Conservation (phyloP, 2,329 filamentous ascomycete species). For the Verticillium dahliae region DNA sequence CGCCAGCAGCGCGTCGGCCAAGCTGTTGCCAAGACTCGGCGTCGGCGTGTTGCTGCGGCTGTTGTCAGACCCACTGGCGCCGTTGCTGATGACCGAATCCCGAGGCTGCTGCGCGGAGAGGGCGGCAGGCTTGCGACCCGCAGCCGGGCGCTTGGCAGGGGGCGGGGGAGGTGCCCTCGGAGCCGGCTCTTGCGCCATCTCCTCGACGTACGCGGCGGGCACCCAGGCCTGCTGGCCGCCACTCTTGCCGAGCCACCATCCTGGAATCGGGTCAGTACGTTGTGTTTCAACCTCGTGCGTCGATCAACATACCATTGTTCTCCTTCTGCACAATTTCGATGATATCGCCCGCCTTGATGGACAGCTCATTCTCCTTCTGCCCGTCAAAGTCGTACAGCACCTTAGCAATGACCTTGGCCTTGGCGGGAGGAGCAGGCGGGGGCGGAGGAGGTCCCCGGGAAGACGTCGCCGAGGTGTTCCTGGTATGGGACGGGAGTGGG, state of each 20-base stretch:
- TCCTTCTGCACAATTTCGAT: slow-evolving; percentile 92
- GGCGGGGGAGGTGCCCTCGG: slow-evolving; percentile 62
- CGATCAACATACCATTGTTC: slow-evolving; percentile 66
- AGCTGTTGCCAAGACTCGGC: slow-evolving; percentile 63
- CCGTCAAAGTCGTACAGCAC: slow-evolving; percentile 89
- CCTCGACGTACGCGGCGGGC: slow-evolving; percentile 89
- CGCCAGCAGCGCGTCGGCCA: slow-evolving; percentile 73
- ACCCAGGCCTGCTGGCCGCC: slow-evolving; percentile 76
- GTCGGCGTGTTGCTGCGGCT: slow-evolving; percentile 68
- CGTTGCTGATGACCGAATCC: slow-evolving; percentile 63
- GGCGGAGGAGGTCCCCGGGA: slow-evolving; percentile 51
- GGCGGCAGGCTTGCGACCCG: slow-evolving; percentile 63
- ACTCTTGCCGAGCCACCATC: slow-evolving; percentile 93
- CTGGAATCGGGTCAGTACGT: slow-evolving; percentile 41
- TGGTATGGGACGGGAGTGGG: slow-evolving; percentile 9
- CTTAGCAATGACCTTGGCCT: slow-evolving; percentile 73
- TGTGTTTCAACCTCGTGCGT: neutral
- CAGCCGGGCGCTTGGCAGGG: slow-evolving; percentile 74
- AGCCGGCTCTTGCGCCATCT: slow-evolving; percentile 60
- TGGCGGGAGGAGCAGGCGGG: slow-evolving; percentile 56
- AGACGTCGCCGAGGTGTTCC: slow-evolving; percentile 8
- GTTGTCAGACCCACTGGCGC: slow-evolving; percentile 46
- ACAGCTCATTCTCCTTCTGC: slow-evolving; percentile 78
- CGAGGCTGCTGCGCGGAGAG: slow-evolving; percentile 50
- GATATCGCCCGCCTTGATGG: slow-evolving; percentile 71